Evolutionary conservation across 1,139 yeast genomes (phyloP), one percentile per base, ranked within the genome.

Genomic region (Geotrichum reessii): DNA sequence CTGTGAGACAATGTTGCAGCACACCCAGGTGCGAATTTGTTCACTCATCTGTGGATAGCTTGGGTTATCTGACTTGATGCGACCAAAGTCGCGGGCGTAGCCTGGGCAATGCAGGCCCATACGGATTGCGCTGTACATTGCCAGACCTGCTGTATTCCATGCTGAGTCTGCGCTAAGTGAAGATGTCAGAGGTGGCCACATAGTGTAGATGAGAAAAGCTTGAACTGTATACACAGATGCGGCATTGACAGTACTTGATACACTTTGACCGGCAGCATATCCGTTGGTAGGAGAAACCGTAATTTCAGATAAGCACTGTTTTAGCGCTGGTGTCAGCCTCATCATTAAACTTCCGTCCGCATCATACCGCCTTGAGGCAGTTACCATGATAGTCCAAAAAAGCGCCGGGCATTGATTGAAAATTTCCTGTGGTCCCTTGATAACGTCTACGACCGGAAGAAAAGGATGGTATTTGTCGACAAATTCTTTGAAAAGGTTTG

Each of bases 171-270:
- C 97, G 72, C 95, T 87, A 55, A 93, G 78, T 0, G 97, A 90
- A 0, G 97, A 90, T 0, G 97, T 89, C 52, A 92, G 78, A 1
- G 97, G 97, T 0, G 98, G 98, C 98, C 98, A 93, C 71, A 86
- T 84, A 0, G 97, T 86, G 71, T 88, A 90, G 5, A 93, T 76
- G 31, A 93, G 74, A 64, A 92, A 86, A 0, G 97, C 97, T 70
- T 93, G 99, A 0, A 92, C 97, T 0, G 96, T 87, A 69, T 86
- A 92, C 0, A 92, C 97, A 14, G 96, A 87, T 33, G 96, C 87
- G 0, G 90, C 93, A 66, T 91, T 92, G 67, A 87, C 76, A 12
- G 87, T 81, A 1, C 96, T 95, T 64, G 86, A 58, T 63, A 87
- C 90, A 60, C 81, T 82, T 64, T 83, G 88, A 8, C 55, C 58